Evolutionary conservation across 2,329 filamentous ascomycete genomes (phyloP).

Genomic region (Xylariaceae sp.): DNA sequence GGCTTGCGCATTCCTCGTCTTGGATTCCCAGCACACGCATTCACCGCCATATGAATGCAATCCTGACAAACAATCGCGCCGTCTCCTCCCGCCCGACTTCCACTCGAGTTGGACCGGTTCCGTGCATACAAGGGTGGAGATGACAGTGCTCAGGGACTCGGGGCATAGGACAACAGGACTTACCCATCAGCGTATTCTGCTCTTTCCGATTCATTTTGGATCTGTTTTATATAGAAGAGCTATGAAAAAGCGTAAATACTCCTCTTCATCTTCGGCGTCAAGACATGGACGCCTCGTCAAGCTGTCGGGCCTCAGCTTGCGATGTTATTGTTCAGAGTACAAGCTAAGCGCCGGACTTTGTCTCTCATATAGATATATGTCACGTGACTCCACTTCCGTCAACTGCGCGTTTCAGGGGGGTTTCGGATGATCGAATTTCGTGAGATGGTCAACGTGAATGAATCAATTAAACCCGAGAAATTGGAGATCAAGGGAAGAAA

Average conservation of each 20-base stretch:
- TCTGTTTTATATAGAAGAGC: background rate
- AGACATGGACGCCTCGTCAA: background rate
- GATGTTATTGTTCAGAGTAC: too few species aligned
- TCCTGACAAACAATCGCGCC: background rate
- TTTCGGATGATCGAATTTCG: too few species aligned
- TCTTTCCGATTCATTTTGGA: constrained; percentile 28
- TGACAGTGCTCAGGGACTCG: background rate
- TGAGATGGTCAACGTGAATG: too few species aligned
- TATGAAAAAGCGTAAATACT: background rate
- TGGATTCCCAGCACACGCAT: background rate
- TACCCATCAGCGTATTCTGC: constrained; percentile 29
- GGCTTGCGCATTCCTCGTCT: background rate
- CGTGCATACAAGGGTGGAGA: background rate
- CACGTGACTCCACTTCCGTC: background rate
- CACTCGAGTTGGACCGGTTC: background rate
- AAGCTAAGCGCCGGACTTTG: background rate
- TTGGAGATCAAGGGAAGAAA: too few species aligned
- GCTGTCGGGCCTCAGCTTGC: too few species aligned
- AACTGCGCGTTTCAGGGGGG: too few species aligned
- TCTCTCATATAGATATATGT: background rate
- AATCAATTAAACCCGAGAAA: too few species aligned
- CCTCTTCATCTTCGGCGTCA: background rate
- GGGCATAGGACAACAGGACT: constrained; percentile 9
- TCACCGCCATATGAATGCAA: background rate
- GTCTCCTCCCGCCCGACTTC: background rate